phyloP scores from a whole-genome alignment of 2,329 filamentous ascomycete genomes.

The Aspergillus floridensis region DNA sequence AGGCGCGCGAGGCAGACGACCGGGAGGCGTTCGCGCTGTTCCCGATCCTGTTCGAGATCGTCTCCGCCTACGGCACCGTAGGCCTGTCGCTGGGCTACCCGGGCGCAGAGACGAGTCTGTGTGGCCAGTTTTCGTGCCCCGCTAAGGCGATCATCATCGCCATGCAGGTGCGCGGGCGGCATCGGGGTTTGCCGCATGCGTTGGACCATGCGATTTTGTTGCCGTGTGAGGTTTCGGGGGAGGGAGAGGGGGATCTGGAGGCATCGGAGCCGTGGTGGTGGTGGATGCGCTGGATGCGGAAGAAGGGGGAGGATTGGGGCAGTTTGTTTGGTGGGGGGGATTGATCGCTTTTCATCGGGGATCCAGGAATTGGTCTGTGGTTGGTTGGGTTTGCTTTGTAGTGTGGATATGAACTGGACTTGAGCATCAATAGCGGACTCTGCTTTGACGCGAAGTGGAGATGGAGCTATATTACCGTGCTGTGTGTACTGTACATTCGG shows the following conservation, averaged over 20 bases:
- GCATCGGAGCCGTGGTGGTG: constrained; percentile 10
- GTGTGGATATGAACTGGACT: too few relatives aligned
- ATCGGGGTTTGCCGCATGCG: constrained; percentile 62
- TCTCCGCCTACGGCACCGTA: constrained; percentile 88
- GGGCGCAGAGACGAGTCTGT: constrained; percentile 71
- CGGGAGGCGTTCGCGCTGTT: constrained; percentile 60
- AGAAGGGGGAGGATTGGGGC: constrained; percentile 12
- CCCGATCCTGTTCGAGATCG: constrained; percentile 71
- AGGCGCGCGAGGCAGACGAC: constrained; percentile 52
- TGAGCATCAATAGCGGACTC: too few relatives aligned
- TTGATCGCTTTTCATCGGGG: background rate
- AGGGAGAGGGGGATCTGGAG: background rate
- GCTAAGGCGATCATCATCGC: constrained; percentile 62
- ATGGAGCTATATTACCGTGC: too few relatives aligned
- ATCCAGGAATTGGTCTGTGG: too few relatives aligned
- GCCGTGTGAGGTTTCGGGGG: constrained; percentile 49
- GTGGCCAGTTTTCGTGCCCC: constrained; percentile 70
- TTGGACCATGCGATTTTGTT: constrained; percentile 65
- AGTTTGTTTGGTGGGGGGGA: constrained; percentile 6
- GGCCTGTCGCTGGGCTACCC: constrained; percentile 81
- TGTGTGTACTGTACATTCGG: too few relatives aligned
- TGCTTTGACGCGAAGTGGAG: too few relatives aligned
- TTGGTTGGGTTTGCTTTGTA: too few relatives aligned
- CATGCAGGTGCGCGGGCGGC: constrained; percentile 62
- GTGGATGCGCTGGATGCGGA: constrained; percentile 18